These are phyloP conservation scores for Chlamydomonas incerta DNA, from an alignment of 139 green algal genomes.

Conservation along the genomic window DNA sequence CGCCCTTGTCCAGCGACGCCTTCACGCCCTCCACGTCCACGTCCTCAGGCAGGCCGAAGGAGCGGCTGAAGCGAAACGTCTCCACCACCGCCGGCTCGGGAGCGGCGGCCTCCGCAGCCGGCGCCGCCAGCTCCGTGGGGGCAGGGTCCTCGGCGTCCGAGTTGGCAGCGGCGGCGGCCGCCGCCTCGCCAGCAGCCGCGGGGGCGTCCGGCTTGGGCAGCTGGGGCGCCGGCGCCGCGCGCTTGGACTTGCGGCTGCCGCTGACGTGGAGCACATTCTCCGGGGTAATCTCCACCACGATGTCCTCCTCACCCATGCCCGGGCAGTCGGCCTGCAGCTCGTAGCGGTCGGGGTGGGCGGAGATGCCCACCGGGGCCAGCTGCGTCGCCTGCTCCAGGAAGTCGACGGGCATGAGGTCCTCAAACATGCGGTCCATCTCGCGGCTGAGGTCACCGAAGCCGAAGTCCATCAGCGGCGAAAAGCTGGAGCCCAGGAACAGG, in stretches of 20 bases:
- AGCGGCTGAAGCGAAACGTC: slow-evolving; percentile 14
- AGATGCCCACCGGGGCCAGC: neutral
- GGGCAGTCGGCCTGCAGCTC: slow-evolving; percentile 21
- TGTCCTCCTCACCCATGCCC: slow-evolving; percentile 28
- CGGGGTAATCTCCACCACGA: slow-evolving; percentile 7
- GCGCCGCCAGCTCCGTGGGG: too few relatives aligned
- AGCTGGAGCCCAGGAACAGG: too few relatives aligned
- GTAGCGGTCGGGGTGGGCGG: slow-evolving; percentile 13
- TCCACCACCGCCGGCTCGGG: too few relatives aligned
- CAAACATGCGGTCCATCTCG: too few relatives aligned
- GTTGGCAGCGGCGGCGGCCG: neutral
- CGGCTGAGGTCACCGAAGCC: too few relatives aligned
- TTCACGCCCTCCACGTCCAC: slow-evolving; percentile 16
- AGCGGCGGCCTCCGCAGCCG: too few relatives aligned
- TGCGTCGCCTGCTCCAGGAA: too few relatives aligned
- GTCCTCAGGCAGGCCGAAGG: slow-evolving; percentile 30
- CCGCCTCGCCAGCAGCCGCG: neutral
- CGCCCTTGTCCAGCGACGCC: slow-evolving; percentile 6
- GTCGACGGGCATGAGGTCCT: too few relatives aligned
- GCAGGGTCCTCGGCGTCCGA: neutral
- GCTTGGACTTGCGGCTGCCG: slow-evolving; percentile 20
- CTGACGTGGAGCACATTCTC: slow-evolving; percentile 17
- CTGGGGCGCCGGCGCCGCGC: neutral
- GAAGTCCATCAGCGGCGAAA: too few relatives aligned
- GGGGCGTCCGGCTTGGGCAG: neutral